Evolutionary conservation across 805 yeast genomes (phyloP), one percentile per base, ranked within the genome.

Genomic region (Yueomyces sinensis): DNA sequence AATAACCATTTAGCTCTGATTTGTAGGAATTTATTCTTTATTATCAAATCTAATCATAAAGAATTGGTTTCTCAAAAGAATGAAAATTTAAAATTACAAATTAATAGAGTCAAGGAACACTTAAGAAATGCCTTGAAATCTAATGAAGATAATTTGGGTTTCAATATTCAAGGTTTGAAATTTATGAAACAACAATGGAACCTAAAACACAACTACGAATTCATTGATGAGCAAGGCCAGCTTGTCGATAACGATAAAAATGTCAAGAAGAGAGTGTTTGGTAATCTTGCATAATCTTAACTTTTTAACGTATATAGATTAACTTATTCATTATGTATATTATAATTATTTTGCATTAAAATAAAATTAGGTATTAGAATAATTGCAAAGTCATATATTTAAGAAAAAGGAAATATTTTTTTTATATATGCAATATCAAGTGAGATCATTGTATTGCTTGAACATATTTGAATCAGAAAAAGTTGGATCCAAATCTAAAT

Each of bases 141-240:
- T 3, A 72, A 73, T 16, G 62, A 70, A 13, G 63, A 68, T 31
- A 77, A 72, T 39, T 64, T 91, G 31, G 97, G 96, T 9, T 77
- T 70, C 62, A 91, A 91, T 49, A 64, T 83, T 15, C 87, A 82
- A 41, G 96, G 95, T 4, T 63, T 91, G 54, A 72, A 70, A 45
- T 81, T 73, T 46, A 57, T 82, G 39, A 76, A 74, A 50, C 72
- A 68, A 30, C 84, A 80, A 55, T 87, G 95, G 95, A 72, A 74
- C 39, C 57, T 76, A 50, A 67, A 65, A 30, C 97, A 89, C 52
- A 75, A 69, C 44, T 65, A 70, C 24, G 84, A 79, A 50, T 86
- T 75, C 49, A 67, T 72, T 32, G 95, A 82, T 46, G 82, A 73
- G 32, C 63, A 62, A 20, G 79, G 75, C 42, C 76, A 71, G 40